Evolutionary conservation across 805 yeast genomes (phyloP), one percentile per base, ranked within the genome.

Genomic region (Maudiozyma turicensis): DNA sequence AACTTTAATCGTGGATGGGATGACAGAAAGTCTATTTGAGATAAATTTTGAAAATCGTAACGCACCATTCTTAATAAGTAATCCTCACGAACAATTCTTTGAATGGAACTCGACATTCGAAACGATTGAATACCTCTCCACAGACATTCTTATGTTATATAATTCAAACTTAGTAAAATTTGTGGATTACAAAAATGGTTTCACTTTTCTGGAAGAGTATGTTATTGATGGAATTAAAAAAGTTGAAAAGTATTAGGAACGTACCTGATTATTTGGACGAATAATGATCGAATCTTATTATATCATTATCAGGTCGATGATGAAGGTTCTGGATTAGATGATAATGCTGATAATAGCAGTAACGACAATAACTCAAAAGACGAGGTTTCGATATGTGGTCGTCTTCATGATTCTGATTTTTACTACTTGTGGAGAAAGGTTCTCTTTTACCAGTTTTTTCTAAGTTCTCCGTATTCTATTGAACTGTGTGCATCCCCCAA

Each of bases 161-260:
- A 60, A 61, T 44, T 15, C 40, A 3, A 28, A 50, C 6, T 43
- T 46, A 3, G 7, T 63, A 2, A 46, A 54, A 38, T 54, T 64
- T 44, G 62, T 61, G 3, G 67, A 64, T 41, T 59, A 51, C 43
- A 52, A 56, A 26, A 53, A 56, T 45, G 67, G 67, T 0, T 63
- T 60, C 42, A 52, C 53, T 8, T 63, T 61, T 47, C 44, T 63
- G 28, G 51, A 58, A 33, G 43, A 53, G 28, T 33, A 46, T 5
- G 43, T 61, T 13, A 50, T 51, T 7, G 57, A 59, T n/a, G 64
- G 62, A 3, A 62, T 65, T 13, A 53, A 52, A 41, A 28, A 49
- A 29, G 55, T 63, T 1, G 34, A 50, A 47, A 46, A 28, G 41
- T 57, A 6, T 45, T 50, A 3, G 57, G 52, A 8, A 55, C 58